These are phyloP conservation scores for Pythium aphanidermatum DNA, from an alignment of 352 stramenopile species.

Conservation along the genomic window DNA sequence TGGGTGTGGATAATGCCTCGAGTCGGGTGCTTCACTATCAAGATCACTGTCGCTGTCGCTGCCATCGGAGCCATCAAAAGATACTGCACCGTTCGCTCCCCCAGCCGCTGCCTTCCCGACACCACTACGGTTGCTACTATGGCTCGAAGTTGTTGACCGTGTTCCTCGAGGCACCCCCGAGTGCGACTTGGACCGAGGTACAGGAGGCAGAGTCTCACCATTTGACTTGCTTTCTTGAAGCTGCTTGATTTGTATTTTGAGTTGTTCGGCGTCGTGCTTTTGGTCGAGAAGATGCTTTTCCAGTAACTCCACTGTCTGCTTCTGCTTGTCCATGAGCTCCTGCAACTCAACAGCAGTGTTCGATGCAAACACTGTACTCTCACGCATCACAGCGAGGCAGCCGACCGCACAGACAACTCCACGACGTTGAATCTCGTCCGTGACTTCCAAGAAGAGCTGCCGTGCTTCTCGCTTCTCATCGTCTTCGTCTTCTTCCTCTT, in stretches of 20 bases:
- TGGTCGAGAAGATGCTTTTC: constrained; percentile 60
- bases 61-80: constrained; percentile 1
- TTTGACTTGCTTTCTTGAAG: constrained; percentile 26
- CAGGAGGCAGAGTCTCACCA: too few relatives aligned
- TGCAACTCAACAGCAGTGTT: constrained; percentile 55
- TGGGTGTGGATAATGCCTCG: constrained; percentile 9
- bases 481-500: constrained; percentile 19
- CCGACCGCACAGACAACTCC: constrained; percentile 45
- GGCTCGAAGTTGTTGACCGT: constrained; percentile 1
- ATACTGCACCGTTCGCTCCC: not conserved
- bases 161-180: constrained; percentile 9
- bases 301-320: constrained; percentile 36
- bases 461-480: constrained; percentile 19
- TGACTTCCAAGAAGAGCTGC: constrained; percentile 27
- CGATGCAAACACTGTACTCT: constrained; percentile 62
- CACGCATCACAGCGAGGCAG: constrained; percentile 54
- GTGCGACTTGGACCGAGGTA: too few relatives aligned
- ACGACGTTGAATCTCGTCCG: constrained; percentile 31
- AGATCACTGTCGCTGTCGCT: constrained; percentile 39
- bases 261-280: constrained; percentile 37
- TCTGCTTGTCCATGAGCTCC: constrained; percentile 51
- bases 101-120: not conserved
- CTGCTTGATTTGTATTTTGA: constrained; percentile 41
- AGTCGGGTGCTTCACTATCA: constrained; percentile 14
- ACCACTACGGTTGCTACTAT: not conserved